Evolutionary conservation across 1,284 basidiomycete species (phyloP), one percentile per base, ranked within the genome.

Genomic region (Ceratobasidium sp.): DNA sequence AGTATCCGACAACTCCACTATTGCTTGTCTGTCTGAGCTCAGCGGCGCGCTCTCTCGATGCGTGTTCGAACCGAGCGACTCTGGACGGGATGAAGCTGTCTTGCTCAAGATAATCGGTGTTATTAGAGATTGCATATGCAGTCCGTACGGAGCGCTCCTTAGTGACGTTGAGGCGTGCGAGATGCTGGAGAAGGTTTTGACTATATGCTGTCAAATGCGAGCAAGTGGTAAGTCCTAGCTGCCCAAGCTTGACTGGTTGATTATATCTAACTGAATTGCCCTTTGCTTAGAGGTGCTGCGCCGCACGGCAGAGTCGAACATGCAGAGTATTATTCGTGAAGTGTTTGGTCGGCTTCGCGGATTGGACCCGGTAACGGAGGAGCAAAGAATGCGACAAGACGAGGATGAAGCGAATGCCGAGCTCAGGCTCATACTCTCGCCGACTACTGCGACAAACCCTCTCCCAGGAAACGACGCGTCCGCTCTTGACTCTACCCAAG

Each of bases 61-160:
- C 87, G 96, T 98, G 82, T 99, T 99, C 81, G 98, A 99, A 82
- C 95, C 96, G 7, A 97, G 94, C 78, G 97, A 98, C 80, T 94
- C 93, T 2, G 95, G 95, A 31, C 93, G 96, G 19, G 98, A 99
- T 83, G 98, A 99, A 83, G 93, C 98, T 6, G 96, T 99, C 5
- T 87, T 99, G 15, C 87, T 98, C 69, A 93, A 93, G 80, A 96
- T 99, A 77, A 90, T 99, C 85, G 90, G 92, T 15, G 91, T 99
- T 11, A 96, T 99, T 76, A 90, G 94, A 77, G 91, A 95, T 80
- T 91, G 94, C 79, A 87, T 97, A 78, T 90, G 91, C 75, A 89
- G 90, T 36, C 84, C 82, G 65, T 87, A 92, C n/a, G 92, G 91
- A 0, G 80, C 82, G 27, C 85, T 87, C 14, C 86, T 98, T 50